Conservation (phyloP, 2,329 filamentous ascomycete species). For the Graphilbum fragrans region DNA sequence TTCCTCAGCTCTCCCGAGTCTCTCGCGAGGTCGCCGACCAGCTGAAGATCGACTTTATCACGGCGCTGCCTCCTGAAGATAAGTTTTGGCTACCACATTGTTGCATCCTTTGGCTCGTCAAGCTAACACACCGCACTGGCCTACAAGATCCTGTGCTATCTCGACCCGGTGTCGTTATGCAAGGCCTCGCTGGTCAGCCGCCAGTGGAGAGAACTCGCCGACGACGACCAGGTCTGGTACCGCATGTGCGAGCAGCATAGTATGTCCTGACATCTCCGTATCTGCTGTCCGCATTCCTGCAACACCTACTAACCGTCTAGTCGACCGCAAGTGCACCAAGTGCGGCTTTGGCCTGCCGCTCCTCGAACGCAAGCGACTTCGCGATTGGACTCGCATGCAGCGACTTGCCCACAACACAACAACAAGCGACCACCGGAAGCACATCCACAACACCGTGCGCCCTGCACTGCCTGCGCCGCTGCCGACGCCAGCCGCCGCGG, state of each 20-base stretch:
- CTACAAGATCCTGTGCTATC: constrained; percentile 83
- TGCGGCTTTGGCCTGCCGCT: constrained; percentile 92
- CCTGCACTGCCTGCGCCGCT: constrained; percentile 16
- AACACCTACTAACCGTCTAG: neutral
- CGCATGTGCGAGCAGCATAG: constrained; percentile 91
- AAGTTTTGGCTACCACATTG: neutral
- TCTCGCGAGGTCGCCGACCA: constrained; percentile 85
- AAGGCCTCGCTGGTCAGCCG: constrained; percentile 91
- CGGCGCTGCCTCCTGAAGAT: constrained; percentile 69
- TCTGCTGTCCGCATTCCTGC: neutral
- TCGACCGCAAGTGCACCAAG: constrained; percentile 84
- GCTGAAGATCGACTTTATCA: constrained; percentile 93
- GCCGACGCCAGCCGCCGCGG: constrained; percentile 14
- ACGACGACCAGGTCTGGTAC: constrained; percentile 96
- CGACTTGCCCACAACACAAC: constrained; percentile 45
- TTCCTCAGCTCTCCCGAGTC: constrained; percentile 88
- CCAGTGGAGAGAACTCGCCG: constrained; percentile 79
- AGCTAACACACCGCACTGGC: constrained; percentile 38
- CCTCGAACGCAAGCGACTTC: constrained; percentile 75
- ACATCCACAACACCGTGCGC: constrained; percentile 13
- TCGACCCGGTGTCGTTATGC: constrained; percentile 89
- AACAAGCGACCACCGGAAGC: constrained; percentile 16
- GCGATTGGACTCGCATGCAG: constrained; percentile 78
- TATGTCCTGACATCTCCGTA: constrained; percentile 1
- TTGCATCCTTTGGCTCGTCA: neutral